Base-by-base conservation (phyloP, 495 filamentous ascomycete genomes). In the Aspergillus sclerotioniger region DNA sequence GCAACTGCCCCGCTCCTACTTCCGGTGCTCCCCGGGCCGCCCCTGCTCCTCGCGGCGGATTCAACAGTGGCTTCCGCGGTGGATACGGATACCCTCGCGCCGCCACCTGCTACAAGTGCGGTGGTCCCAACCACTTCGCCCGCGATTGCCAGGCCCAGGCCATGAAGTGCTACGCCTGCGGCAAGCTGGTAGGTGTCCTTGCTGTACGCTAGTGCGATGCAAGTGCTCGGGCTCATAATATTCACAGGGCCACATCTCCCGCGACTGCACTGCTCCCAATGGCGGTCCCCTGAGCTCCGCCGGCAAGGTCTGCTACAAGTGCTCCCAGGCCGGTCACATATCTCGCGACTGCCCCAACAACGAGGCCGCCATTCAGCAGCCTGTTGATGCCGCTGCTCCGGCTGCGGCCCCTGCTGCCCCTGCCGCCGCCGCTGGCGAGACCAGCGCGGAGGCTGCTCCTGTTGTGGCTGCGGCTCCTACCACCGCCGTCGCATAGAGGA, bases 111-210 rank as follows among this genome's bases (percentile, higher is more conserved):
- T 98, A 97, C 84, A 98, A 98, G 82, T 99, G 95, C 73, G 95
- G 95, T 66, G 94, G 94, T 12, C 95, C 94, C 48, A 99, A 99
- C 80, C 95, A 99, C 76, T 99, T 91, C 67, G 94, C 95, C 51
- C 89, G 95, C 59, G 95, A 99, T 72, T 99, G 95, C 81, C 95
- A 99, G 79, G 94, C 94, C 60, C 95, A 98, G 78, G 92, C 93
- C 54, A 96, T 96, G 92, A 99, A 99, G 77, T 99, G 95, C 84
- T 99, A 98, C 73, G 93, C 95, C 61, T 99, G 95, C 72, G 95
- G 95, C 70, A 98, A 98, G 78, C 84, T 96, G 51, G 78, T 80
- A 56, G 67, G 77, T 28, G 13, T 68, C 37, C 28, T 44, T 49
- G 2, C 16, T 28, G 33, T 16, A n/a, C 8, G 10, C 17, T 56